phyloP scores from a whole-genome alignment of 345 rosid genomes.

The Heritiera fomes region DNA sequence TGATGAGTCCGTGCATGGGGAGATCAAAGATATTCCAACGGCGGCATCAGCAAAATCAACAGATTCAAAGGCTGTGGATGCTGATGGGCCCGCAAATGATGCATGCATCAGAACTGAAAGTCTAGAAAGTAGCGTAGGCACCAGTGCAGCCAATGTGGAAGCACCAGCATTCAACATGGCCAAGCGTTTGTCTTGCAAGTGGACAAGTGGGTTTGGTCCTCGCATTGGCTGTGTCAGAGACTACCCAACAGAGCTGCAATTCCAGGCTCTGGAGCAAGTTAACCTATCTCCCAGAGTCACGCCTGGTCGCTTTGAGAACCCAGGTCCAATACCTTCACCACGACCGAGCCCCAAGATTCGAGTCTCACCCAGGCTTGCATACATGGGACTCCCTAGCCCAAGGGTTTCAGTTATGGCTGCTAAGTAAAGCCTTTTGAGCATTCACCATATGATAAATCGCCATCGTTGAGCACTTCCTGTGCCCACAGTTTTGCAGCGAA shows the following conservation, averaged over 20 bases:
- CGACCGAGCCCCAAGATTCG: slow-evolving; percentile 47
- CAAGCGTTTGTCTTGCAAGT: slow-evolving; percentile 63
- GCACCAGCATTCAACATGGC: slow-evolving; percentile 41
- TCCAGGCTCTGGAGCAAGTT: slow-evolving; percentile 63
- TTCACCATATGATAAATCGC: slow-evolving; percentile 2
- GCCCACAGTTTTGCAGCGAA: not conserved
- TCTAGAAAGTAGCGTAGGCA: slow-evolving; percentile 8
- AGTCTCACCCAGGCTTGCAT: slow-evolving; percentile 53
- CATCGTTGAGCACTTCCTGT: not conserved
- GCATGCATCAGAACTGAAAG: not conserved
- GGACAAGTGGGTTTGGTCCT: slow-evolving; percentile 72
- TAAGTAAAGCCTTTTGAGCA: not conserved
- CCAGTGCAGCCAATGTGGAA: slow-evolving; percentile 29
- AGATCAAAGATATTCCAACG: not conserved
- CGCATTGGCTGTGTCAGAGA: slow-evolving; percentile 76
- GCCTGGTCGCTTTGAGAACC: slow-evolving; percentile 30
- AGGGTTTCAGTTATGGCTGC: slow-evolving; percentile 19
- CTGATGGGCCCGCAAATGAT: not conserved
- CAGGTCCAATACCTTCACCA: slow-evolving; percentile 46
- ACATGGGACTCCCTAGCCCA: slow-evolving; percentile 54
- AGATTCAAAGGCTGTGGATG: slow-evolving; percentile 6
- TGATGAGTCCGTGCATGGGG: slow-evolving; percentile 26
- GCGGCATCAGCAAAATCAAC: not conserved
- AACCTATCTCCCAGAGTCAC: slow-evolving; percentile 49
- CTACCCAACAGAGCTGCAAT: slow-evolving; percentile 61